Percentiles rank a stretch among this genome's conserved stretches.
These are phyloP conservation scores for Herpetospermum pedunculosum DNA, from an alignment of 306 rosid species.

Conservation along the genomic window DNA sequence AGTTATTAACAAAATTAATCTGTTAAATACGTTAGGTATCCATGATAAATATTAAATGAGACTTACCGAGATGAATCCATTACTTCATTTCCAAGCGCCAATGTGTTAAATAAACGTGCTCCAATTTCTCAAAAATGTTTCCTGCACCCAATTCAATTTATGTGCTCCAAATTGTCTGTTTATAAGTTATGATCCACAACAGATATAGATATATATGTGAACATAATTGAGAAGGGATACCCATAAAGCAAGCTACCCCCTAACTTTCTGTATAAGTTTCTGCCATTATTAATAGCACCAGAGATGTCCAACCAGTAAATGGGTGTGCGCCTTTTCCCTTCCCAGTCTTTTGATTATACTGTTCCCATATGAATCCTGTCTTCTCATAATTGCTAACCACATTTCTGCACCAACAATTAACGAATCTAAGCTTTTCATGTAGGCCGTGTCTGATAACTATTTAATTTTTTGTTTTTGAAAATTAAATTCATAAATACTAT, in stretches of 20 bases:
- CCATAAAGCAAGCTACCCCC: neutral
- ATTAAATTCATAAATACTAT: too few relatives aligned
- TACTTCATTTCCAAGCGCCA: neutral
- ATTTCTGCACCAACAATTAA: constrained; percentile 27
- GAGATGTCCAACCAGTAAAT: constrained; percentile 93
- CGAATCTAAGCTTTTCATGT: neutral
- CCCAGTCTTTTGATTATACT: constrained; percentile 68
- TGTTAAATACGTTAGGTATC: too few relatives aligned
- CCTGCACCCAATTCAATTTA: neutral
- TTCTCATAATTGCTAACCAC: constrained; percentile 50
- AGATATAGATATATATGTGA: neutral
- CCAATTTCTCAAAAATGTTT: neutral
- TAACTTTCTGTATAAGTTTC: constrained; percentile 49
- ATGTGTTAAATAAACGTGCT: neutral
- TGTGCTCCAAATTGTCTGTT: neutral
- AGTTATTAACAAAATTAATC: too few relatives aligned
- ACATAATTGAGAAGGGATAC: neutral
- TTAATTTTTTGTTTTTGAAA: too few relatives aligned
- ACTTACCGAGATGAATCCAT: neutral
- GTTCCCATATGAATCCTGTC: constrained; percentile 85
- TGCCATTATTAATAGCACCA: constrained; percentile 71
- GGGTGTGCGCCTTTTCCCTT: constrained; percentile 80
- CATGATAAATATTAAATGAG: too few relatives aligned
- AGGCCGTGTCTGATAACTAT: too few relatives aligned
- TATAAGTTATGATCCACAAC: neutral